Percentiles rank a stretch among this genome's conserved stretches.
These are phyloP conservation scores for Sugiyamaella neomexicana DNA, from an alignment of 1,139 yeast genomes.

Conservation along the genomic window DNA sequence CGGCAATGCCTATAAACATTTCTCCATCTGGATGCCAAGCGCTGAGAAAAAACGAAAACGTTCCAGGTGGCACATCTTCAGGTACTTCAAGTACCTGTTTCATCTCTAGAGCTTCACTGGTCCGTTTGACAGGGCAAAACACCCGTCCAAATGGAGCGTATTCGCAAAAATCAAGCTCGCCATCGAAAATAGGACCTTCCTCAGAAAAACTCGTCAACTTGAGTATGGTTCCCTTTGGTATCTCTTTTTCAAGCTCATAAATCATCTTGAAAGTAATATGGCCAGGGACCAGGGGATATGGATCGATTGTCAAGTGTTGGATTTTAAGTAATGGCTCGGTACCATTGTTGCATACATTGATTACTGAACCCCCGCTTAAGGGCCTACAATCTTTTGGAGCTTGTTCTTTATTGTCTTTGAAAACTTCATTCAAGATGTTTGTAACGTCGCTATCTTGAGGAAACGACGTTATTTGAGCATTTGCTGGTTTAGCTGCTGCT, in stretches of 20 bases:
- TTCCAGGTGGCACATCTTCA: slow-evolving; percentile 32
- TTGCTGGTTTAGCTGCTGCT: background rate
- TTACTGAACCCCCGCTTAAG: slow-evolving; percentile 21
- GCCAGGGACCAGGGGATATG: slow-evolving; percentile 37
- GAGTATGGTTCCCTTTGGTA: slow-evolving; percentile 31
- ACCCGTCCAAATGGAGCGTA: slow-evolving; percentile 32
- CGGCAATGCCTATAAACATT: slow-evolving; percentile 31
- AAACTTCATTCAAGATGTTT: slow-evolving; percentile 10
- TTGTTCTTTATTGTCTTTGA: background rate
- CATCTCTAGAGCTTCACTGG: slow-evolving; percentile 20
- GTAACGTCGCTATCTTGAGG: slow-evolving; percentile 3
- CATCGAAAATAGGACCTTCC: slow-evolving; percentile 27
- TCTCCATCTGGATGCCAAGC: slow-evolving; percentile 28
- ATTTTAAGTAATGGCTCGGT: slow-evolving; percentile 29
- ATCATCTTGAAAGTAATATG: slow-evolving; percentile 30
- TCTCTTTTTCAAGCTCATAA: slow-evolving; percentile 26
- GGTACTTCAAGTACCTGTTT: slow-evolving; percentile 34
- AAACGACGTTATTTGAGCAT: background rate
- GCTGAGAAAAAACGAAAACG: slow-evolving; percentile 34
- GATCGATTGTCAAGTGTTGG: slow-evolving; percentile 27
- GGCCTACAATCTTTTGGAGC: slow-evolving; percentile 22
- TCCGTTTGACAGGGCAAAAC: slow-evolving; percentile 32
- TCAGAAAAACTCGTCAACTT: slow-evolving; percentile 30
- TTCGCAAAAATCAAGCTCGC: slow-evolving; percentile 33
- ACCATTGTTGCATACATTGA: slow-evolving; percentile 32